Conservation (phyloP, 495 filamentous ascomycete genomes). For the Aspergillus carlsbadensis region DNA sequence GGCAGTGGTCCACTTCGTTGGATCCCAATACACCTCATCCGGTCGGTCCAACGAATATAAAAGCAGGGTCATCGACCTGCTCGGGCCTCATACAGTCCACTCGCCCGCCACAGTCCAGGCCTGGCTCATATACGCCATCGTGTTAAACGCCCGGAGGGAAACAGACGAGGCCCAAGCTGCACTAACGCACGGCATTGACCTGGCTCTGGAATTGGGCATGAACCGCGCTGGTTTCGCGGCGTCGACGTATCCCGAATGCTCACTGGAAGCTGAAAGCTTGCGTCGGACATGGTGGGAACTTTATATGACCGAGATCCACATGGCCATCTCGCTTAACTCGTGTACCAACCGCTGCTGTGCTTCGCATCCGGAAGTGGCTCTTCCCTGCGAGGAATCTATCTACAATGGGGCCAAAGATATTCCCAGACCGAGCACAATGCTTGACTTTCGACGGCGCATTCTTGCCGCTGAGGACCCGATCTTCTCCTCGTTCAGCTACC, state of each 20-base stretch:
- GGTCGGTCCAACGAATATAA: neutral
- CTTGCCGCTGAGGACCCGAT: slow-evolving; percentile 33
- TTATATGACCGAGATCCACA: slow-evolving; percentile 38
- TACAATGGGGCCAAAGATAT: slow-evolving; percentile 31
- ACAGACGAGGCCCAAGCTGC: slow-evolving; percentile 31
- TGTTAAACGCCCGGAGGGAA: slow-evolving; percentile 36
- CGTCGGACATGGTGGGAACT: slow-evolving; percentile 47
- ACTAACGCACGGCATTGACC: slow-evolving; percentile 30
- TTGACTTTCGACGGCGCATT: slow-evolving; percentile 36
- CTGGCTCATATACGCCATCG: slow-evolving; percentile 37
- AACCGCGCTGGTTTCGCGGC: slow-evolving; percentile 34
- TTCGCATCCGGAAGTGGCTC: slow-evolving; percentile 33
- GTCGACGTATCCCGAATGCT: slow-evolving; percentile 20
- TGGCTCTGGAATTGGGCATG: slow-evolving; percentile 41
- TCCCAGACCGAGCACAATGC: slow-evolving; percentile 29
- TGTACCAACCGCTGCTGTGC: slow-evolving; percentile 32
- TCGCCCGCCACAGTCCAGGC: slow-evolving; percentile 39
- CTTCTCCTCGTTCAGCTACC: slow-evolving; percentile 44
- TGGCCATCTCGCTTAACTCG: slow-evolving; percentile 29
- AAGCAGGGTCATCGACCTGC: neutral
- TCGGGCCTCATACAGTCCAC: slow-evolving; percentile 27
- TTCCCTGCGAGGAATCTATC: slow-evolving; percentile 40
- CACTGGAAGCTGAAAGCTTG: slow-evolving; percentile 38
- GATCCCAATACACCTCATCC: slow-evolving; percentile 31
- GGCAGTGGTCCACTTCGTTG: slow-evolving; percentile 37